phyloP scores from a whole-genome alignment of 768 basidiomycete genomes.

The Mycena kentingensis region DNA sequence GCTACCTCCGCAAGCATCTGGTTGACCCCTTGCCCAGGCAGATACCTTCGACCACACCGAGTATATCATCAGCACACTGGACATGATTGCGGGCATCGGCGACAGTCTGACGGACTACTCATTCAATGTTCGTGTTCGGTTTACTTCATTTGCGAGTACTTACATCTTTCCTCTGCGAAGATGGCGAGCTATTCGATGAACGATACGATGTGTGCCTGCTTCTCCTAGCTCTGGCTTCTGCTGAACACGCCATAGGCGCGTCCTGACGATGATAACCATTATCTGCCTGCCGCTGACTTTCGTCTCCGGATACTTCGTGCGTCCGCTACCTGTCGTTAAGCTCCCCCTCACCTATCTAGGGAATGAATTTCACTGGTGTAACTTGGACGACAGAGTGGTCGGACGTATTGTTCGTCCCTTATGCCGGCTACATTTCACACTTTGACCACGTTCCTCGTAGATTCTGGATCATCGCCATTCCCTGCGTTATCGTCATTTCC shows the following conservation, averaged over 20 bases:
- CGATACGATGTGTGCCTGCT: slow-evolving; percentile 52
- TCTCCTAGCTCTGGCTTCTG: background rate
- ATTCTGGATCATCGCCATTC: slow-evolving; percentile 71
- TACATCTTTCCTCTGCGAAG: slow-evolving; percentile 32
- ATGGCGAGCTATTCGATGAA: slow-evolving; percentile 70
- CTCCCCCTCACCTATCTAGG: slow-evolving; percentile 38
- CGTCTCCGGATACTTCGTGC: slow-evolving; percentile 73
- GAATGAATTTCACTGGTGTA: slow-evolving; percentile 66
- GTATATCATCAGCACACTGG: slow-evolving; percentile 61
- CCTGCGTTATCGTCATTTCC: slow-evolving; percentile 58
- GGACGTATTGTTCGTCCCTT: slow-evolving; percentile 47
- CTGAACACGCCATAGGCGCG: slow-evolving; percentile 44
- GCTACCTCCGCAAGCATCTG: background rate
- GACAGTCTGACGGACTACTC: slow-evolving; percentile 72
- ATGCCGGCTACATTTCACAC: background rate
- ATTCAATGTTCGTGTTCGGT: slow-evolving; percentile 55
- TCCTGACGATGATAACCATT: slow-evolving; percentile 67
- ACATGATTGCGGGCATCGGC: slow-evolving; percentile 66
- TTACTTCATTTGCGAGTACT: background rate
- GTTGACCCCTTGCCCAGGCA: slow-evolving; percentile 41
- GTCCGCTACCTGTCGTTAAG: slow-evolving; percentile 25
- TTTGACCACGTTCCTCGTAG: slow-evolving; percentile 33
- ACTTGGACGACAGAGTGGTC: slow-evolving; percentile 28
- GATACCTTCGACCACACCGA: slow-evolving; percentile 77
- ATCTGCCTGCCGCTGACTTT: slow-evolving; percentile 72